A percentile compares a stretch with the other conserved stretches of the same genome.
Evolutionary conservation across 2,329 filamentous ascomycete genomes (phyloP).

Genomic region (Geoglossum cookeanum): DNA sequence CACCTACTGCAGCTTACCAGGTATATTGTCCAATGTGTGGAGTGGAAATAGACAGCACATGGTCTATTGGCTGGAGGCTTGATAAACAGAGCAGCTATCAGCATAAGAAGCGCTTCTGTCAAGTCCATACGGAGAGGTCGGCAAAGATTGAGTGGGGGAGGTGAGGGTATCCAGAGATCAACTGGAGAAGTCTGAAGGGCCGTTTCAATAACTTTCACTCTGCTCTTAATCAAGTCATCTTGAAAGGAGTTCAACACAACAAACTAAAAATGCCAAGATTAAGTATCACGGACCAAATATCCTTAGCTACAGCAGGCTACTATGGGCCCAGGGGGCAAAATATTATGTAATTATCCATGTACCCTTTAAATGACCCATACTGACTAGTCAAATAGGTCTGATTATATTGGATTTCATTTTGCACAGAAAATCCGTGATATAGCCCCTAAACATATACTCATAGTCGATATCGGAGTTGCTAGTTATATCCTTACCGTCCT

Average conservation of each 20-base stretch:
- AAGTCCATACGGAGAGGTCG: background rate
- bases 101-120: background rate
- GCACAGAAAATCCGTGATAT: constrained; percentile 32
- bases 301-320: background rate
- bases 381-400: background rate
- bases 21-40: background rate
- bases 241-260: background rate
- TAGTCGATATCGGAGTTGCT: constrained; percentile 46
- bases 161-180: background rate
- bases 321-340: background rate
- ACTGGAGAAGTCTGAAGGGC: background rate
- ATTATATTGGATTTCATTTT: background rate
- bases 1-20: background rate
- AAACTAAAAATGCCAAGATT: background rate
- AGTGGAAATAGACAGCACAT: background rate
- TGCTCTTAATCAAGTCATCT: background rate
- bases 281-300: background rate
- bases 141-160: background rate
- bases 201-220: background rate
- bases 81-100: background rate
- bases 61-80: background rate
- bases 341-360: background rate
- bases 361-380: background rate
- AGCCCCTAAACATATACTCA: constrained; percentile 45
- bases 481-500: constrained; percentile 50